Evolutionary conservation across 345 rosid species (phyloP).

Genomic region (Lepidium aucheri): DNA sequence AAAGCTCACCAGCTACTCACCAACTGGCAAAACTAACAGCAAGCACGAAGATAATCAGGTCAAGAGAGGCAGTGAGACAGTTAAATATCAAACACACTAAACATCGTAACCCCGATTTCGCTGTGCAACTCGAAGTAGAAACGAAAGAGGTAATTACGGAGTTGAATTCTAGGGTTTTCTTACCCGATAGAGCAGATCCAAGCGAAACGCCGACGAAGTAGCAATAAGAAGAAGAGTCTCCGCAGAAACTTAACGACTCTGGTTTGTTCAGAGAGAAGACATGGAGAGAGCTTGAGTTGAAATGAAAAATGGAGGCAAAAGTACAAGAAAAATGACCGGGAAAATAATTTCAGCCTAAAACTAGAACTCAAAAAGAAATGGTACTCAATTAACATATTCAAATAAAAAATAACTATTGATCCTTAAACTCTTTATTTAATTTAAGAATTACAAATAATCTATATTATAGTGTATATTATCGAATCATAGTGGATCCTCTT

Average conservation of each 20-base stretch:
- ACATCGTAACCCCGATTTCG: slow-evolving; percentile 17
- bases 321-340: slow-evolving; percentile 24
- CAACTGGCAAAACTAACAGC: slow-evolving; percentile 1
- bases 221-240: background rate
- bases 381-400: too few relatives aligned
- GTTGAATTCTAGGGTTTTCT: slow-evolving; percentile 9
- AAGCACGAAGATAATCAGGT: background rate
- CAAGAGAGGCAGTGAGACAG: background rate
- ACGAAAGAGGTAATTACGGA: background rate
- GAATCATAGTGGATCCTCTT: too few relatives aligned
- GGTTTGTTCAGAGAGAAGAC: background rate
- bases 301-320: slow-evolving; percentile 22
- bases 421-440: too few relatives aligned
- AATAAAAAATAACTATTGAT: too few relatives aligned
- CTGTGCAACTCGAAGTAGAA: background rate
- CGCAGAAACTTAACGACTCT: background rate
- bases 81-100: background rate
- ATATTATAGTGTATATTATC: too few relatives aligned
- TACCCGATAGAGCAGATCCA: slow-evolving; percentile 1
- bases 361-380: background rate
- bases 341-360: slow-evolving; percentile 12
- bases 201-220: background rate
- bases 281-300: slow-evolving; percentile 4
- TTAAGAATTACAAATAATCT: too few relatives aligned
- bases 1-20: background rate